Evolutionary conservation across 2,329 filamentous ascomycete species (phyloP).

Genomic region (Paramyrothecium sp.): DNA sequence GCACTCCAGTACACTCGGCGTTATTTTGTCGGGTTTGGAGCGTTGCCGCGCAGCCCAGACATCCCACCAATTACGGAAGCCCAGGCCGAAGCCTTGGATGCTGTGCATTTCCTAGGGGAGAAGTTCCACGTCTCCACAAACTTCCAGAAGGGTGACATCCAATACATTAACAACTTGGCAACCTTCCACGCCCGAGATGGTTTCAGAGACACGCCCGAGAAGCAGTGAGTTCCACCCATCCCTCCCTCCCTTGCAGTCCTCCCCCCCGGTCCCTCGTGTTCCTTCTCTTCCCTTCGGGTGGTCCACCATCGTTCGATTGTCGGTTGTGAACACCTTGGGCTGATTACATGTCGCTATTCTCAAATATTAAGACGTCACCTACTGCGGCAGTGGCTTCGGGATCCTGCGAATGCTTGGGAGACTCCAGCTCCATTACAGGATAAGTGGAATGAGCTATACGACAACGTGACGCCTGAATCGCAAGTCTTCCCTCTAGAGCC

Average conservation of each 20-base stretch:
- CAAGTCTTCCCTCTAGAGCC: constrained; percentile 58
- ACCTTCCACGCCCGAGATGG: constrained; percentile 52
- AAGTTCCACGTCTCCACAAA: constrained; percentile 42
- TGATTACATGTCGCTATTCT: constrained; percentile 11
- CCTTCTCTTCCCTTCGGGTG: not conserved
- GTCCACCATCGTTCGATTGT: not conserved
- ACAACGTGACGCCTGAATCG: constrained; percentile 47
- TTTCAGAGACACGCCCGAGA: constrained; percentile 42
- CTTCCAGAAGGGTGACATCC: constrained; percentile 51
- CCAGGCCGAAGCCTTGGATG: constrained; percentile 51
- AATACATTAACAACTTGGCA: constrained; percentile 54
- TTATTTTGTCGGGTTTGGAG: constrained; percentile 56
- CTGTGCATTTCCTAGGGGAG: constrained; percentile 48
- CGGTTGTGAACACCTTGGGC: constrained; percentile 12
- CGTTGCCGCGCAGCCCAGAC: constrained; percentile 47
- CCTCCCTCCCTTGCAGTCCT: not conserved
- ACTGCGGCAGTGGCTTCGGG: constrained; percentile 48
- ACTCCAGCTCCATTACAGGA: constrained; percentile 40
- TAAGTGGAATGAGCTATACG: constrained; percentile 54
- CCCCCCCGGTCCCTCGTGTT: no score
- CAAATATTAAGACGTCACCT: constrained; percentile 42
- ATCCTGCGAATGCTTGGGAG: constrained; percentile 47
- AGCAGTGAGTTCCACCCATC: constrained; percentile 34
- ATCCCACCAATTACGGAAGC: constrained; percentile 57
- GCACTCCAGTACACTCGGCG: constrained; percentile 61